phyloP scores from a whole-genome alignment of 805 yeast species.

The Candida ovalis region DNA sequence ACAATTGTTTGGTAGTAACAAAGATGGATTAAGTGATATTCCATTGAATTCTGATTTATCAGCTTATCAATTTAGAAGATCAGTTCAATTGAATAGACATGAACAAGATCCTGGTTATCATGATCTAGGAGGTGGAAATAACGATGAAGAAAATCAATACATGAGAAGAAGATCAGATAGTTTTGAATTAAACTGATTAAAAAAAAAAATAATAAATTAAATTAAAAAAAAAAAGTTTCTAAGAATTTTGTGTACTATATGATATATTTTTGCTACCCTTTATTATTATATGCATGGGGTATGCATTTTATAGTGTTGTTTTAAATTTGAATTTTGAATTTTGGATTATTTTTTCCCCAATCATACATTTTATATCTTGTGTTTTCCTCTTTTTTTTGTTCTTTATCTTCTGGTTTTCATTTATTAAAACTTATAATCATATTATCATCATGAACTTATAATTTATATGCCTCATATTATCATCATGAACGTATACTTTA shows the following conservation, averaged over 20 bases:
- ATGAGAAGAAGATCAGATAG: slow-evolving; percentile 60
- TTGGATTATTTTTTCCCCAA: not conserved
- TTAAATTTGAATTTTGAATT: not conserved
- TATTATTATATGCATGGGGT: no score
- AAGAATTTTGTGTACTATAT: no score
- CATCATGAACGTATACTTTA: no score
- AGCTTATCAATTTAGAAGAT: slow-evolving; percentile 66
- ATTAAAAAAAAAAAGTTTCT: not conserved
- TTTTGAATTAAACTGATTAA: slow-evolving; percentile 42
- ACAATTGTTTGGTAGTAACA: slow-evolving; percentile 38
- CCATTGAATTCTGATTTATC: slow-evolving; percentile 86
- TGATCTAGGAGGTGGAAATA: slow-evolving; percentile 18
- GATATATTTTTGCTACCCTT: no score
- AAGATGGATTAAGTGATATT: slow-evolving; percentile 53
- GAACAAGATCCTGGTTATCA: slow-evolving; percentile 20
- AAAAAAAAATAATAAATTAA: not conserved
- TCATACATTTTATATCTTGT: not conserved
- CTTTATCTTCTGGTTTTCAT: not conserved
- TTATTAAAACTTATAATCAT: no score
- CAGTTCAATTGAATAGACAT: slow-evolving; percentile 59
- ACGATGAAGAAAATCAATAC: slow-evolving; percentile 45
- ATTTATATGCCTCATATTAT: no score
- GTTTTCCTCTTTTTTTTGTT: not conserved
- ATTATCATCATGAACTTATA: no score
- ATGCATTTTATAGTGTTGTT: no score